Conservation (phyloP, 202 grass and related monocot genomes). For the Carex arenaria region DNA sequence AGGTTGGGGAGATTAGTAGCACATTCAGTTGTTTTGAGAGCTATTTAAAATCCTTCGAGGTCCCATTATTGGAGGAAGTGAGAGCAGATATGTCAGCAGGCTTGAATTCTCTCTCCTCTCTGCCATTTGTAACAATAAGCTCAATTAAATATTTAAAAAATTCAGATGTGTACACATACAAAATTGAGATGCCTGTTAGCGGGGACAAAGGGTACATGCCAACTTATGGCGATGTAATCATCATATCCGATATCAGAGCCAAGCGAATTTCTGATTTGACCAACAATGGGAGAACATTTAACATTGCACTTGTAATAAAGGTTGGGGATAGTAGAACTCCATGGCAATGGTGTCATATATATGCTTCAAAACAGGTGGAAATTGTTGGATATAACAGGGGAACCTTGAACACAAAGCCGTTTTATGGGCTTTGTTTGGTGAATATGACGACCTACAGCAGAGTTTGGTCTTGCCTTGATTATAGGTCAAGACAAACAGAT, state of each 20-base stretch:
- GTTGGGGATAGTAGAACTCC: not conserved
- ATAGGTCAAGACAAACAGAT: not conserved
- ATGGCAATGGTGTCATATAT: constrained; percentile 2
- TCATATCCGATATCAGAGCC: constrained; percentile 24
- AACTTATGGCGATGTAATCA: constrained; percentile 37
- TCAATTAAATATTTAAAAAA: not conserved
- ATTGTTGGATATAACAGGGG: not conserved
- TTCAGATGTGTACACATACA: not conserved
- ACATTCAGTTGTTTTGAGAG: constrained; percentile 25
- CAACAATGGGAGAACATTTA: not conserved
- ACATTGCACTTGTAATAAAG: constrained; percentile 20
- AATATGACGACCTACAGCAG: constrained; percentile 42
- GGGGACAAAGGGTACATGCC: constrained; percentile 11
- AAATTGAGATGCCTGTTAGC: not conserved
- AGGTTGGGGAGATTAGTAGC: constrained; percentile 45
- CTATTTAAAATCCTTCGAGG: constrained; percentile 47
- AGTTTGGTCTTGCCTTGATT: constrained; percentile 44
- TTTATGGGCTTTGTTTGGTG: constrained; percentile 28
- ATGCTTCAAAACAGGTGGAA: constrained; percentile 26
- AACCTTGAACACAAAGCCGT: not conserved
- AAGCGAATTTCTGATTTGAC: constrained; percentile 25
- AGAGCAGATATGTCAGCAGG: constrained; percentile 51
- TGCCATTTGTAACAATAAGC: constrained; percentile 16
- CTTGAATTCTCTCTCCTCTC: constrained; percentile 21
- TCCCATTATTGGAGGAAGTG: constrained; percentile 59